Evolutionary conservation across 75 land plant species (phyloP).

Genomic region (Pinus tabuliformis): DNA sequence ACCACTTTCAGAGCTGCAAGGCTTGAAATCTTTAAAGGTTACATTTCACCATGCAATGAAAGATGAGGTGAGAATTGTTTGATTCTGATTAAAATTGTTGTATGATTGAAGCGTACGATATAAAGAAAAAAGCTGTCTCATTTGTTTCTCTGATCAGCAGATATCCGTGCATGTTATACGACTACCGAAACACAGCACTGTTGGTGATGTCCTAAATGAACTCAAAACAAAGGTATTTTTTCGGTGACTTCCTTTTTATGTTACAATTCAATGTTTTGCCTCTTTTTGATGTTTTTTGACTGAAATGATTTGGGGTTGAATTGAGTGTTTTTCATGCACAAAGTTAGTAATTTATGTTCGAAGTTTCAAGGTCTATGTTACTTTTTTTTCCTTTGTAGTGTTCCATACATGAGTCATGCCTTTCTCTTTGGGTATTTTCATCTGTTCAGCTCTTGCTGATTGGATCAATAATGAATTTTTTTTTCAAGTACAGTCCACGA

Average conservation of each 20-base stretch:
- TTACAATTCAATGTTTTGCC: not conserved
- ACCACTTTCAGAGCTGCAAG: constrained; percentile 55
- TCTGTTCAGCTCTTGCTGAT: not conserved
- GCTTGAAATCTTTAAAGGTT: constrained; percentile 44
- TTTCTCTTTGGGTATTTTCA: not conserved
- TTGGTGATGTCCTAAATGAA: constrained; percentile 49
- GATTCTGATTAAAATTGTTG: no score
- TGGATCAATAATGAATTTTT: not conserved
- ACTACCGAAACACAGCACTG: constrained; percentile 47
- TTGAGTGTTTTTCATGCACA: not conserved
- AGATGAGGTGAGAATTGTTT: constrained; percentile 11
- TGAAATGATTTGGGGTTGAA: not conserved
- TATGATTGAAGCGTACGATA: not conserved
- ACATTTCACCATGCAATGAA: constrained; percentile 41
- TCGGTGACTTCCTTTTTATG: not conserved
- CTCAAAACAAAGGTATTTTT: constrained; percentile 31
- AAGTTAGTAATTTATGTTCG: not conserved
- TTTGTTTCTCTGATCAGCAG: constrained; percentile 29
- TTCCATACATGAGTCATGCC: not conserved
- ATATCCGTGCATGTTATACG: constrained; percentile 51
- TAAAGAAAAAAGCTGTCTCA: not conserved
- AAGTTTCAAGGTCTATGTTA: not conserved
- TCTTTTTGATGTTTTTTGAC: not conserved
- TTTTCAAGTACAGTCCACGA: not conserved
- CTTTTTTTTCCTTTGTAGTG: not conserved